Evolutionary conservation across 495 filamentous ascomycete species (phyloP), one percentile per base, ranked within the genome.

Genomic region (Polyplosphaeria fusca): DNA sequence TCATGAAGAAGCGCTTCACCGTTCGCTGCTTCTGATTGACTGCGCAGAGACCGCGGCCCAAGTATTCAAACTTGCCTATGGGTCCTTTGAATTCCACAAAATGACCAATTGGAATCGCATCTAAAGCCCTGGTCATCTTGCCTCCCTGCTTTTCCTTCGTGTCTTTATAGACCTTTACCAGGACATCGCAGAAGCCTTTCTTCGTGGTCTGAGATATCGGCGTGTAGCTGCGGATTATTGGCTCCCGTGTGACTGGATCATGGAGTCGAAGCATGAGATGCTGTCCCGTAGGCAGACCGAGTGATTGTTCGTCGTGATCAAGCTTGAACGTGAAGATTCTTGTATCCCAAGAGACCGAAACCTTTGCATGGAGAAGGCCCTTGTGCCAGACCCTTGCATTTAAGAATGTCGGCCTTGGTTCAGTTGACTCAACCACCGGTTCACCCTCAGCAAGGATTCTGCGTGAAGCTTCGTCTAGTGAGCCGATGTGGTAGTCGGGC

Each of bases 81-180:
- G 92, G 92, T 0, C 92, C 92, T 72, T 95, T 96, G 76, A 95
- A 88, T 23, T 95, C 88, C 28, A 93, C 82, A 5, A 74, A 72
- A 18, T 86, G 79, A 23, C 86, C 88, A 1, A 89, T 63, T 2
- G 85, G 78, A 1, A 96, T 74, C 20, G 77, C 66, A 40, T 95
- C 88, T 4, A 97, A 75, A 1, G 87, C 87, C 68, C 82, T 80
- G 16, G 88, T 91, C 91, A 97, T 96, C 55, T 82, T 83, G 0
- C 92, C 92, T 13, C 90, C 91, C 26, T 77, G 78, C 5, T 56
- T 64, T 16, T 74, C 71, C 12, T 71, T 68, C 0, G 77, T 82
- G 47, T 83, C 81, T 63, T 84, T 85, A 71, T 97, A 97, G 42
- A 97, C 75, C 68, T 97, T 97, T 52, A 97, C 75, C 0, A 97